These are phyloP conservation scores for Sicyos edulis DNA, from an alignment of 306 rosid genomes.

Conservation along the genomic window DNA sequence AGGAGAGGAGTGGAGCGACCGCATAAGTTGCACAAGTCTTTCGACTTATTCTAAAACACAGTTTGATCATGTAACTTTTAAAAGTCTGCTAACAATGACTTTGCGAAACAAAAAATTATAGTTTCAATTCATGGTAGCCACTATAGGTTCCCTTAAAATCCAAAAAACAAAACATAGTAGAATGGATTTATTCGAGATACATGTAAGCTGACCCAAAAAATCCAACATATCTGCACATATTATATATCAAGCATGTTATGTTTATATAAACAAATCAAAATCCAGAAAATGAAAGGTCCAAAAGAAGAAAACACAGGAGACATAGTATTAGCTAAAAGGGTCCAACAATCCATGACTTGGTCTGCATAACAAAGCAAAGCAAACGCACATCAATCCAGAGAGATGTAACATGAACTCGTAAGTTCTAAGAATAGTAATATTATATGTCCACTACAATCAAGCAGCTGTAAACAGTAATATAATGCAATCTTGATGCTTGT, in stretches of 20 bases:
- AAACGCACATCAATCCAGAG: slow-evolving; percentile 7
- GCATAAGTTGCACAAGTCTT: too few relatives aligned
- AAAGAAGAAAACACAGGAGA: slow-evolving; percentile 1
- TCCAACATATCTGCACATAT: background rate
- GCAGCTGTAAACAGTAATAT: slow-evolving; percentile 13
- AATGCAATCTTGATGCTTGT: slow-evolving; percentile 15
- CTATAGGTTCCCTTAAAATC: too few relatives aligned
- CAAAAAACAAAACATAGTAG: too few relatives aligned
- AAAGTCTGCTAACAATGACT: too few relatives aligned
- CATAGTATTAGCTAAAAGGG: background rate
- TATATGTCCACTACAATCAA: slow-evolving; percentile 4
- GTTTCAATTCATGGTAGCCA: too few relatives aligned
- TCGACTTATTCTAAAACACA: too few relatives aligned
- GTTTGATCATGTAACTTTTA: too few relatives aligned
- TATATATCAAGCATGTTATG: background rate
- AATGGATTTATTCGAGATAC: too few relatives aligned
- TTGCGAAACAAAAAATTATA: too few relatives aligned
- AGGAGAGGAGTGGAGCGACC: too few relatives aligned
- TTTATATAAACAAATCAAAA: too few relatives aligned
- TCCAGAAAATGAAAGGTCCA: background rate
- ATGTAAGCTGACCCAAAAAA: too few relatives aligned
- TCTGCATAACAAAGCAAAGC: slow-evolving; percentile 15
- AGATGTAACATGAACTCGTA: background rate
- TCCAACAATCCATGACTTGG: background rate
- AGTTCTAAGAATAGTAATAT: background rate